Conservation (phyloP, 2,329 filamentous ascomycete species). For the Hymenoscyphus linearis region DNA sequence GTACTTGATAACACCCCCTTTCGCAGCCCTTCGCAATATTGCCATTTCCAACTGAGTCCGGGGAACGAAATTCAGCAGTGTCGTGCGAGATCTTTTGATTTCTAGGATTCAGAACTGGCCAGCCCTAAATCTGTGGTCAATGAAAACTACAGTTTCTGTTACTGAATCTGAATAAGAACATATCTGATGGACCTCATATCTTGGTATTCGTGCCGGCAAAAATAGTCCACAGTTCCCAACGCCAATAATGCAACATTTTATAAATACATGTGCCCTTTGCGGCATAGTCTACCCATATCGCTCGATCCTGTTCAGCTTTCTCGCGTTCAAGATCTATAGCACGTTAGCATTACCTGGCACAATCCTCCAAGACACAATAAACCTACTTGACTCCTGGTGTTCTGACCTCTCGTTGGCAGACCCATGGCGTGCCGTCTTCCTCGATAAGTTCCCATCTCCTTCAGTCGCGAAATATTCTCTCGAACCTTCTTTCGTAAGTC, state of each 20-base stretch:
- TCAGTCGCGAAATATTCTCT: conserved; percentile 80
- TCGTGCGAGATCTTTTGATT: too few relatives aligned
- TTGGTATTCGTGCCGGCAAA: conserved; percentile 4
- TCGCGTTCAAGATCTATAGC: conserved; percentile 50
- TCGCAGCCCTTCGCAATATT: too few relatives aligned
- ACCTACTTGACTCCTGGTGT: conserved; percentile 68
- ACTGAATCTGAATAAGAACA: too few relatives aligned
- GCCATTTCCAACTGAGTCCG: too few relatives aligned
- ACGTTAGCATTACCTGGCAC: conserved; percentile 13
- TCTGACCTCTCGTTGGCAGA: conserved; percentile 85
- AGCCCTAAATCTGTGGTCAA: too few relatives aligned
- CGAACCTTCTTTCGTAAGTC: conserved; percentile 72
- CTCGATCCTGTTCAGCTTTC: conserved; percentile 50
- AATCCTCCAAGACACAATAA: background rate
- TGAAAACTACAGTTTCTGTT: too few relatives aligned
- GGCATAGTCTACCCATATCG: background rate
- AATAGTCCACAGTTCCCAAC: background rate
- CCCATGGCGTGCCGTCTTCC: conserved; percentile 90
- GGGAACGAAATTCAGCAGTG: too few relatives aligned
- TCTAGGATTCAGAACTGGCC: too few relatives aligned
- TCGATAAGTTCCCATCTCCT: conserved; percentile 85
- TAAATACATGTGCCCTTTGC: background rate
- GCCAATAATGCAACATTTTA: conserved; percentile 7
- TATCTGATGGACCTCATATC: background rate
- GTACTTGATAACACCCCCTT: too few relatives aligned